Base-by-base conservation (phyloP, 768 basidiomycete genomes). In the Lactarius indigo region DNA sequence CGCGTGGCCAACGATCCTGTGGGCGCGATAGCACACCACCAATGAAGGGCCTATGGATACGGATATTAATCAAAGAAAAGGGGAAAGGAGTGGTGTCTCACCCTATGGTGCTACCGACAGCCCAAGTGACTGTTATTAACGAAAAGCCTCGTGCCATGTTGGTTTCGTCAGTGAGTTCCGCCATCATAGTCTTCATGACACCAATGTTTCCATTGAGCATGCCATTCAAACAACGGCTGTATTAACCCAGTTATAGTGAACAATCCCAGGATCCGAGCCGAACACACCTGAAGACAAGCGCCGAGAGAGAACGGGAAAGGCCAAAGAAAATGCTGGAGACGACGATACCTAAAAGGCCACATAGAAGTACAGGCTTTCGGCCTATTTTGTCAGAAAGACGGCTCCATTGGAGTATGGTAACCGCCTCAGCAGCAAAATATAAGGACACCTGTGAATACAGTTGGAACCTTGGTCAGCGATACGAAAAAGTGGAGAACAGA, bases 401-500 rank as follows among this genome's bases (percentile, higher is more conserved):
- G 44, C 79, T 78, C 83, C 83, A 83, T 65, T 81, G 79, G 28
- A 82, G 72, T 35, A 81, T 75, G 12, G 81, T 81, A 60, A 81
- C 59, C 0, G 82, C 78, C 67, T 84, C 79, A 9, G 82, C 78
- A 50, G 75, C 75, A 70, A 82, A 84, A 72, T 82, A 83, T 50
- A 82, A 71, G 1, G 82, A 82, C 69, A 81, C 76, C 82, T 83
- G 56, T 2, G 26, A 18, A 26, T 61, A n/a, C n/a, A n/a, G n/a
- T n/a, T n/a, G n/a, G n/a, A n/a, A n/a, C 44, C 55, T 28, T n/a
- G n/a, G 3, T 57, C 23, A 41, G 18, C 6, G 37, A 31, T 20
- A 41, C 2, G 12, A 5, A 39, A 26, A 35, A 26, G 6, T 6
- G 4, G 1, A 7, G 35, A 10, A 17, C 47, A 64, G 31, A 7